Percentiles rank a stretch among this genome's conserved stretches.
phyloP scores from a whole-genome alignment of 148 eudicot species.

The Beta vulgaris region DNA sequence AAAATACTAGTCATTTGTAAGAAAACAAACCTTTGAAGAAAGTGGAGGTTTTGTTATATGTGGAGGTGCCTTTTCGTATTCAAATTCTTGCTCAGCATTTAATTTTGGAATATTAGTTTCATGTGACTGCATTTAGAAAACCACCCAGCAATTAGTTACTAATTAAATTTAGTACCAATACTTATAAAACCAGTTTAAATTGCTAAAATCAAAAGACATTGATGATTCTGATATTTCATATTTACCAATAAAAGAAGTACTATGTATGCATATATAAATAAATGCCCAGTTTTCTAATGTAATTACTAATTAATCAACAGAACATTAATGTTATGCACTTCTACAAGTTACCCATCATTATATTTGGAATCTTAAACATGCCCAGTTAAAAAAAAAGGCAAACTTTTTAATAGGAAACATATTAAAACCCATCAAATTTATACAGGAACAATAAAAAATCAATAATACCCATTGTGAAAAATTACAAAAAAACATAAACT shows the following conservation, averaged over 20 bases:
- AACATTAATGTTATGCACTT: not conserved
- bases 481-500: not conserved
- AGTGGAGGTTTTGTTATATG: conserved; percentile 46
- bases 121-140: conserved; percentile 49
- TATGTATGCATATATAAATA: not conserved
- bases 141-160: conserved; percentile 6
- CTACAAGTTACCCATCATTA: conserved; percentile 9
- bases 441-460: not conserved
- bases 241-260: too few species aligned
- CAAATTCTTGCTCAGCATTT: conserved; percentile 49
- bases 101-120: conserved; percentile 56
- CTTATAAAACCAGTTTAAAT: not conserved
- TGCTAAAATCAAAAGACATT: conserved; percentile 3
- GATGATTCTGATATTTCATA: not conserved
- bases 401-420: not conserved
- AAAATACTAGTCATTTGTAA: too few species aligned
- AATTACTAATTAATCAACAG: conserved; percentile 11
- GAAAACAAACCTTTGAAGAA: conserved; percentile 66
- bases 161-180: not conserved
- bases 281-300: not conserved
- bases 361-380: not conserved
- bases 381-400: not conserved
- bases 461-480: not conserved
- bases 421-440: not conserved
- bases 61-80: conserved; percentile 47